Percentiles rank a stretch among this genome's conserved stretches.
These are phyloP conservation scores for Sphagnum tenellum DNA, from an alignment of 225 moss, liverwort and hornwort species.

Conservation along the genomic window DNA sequence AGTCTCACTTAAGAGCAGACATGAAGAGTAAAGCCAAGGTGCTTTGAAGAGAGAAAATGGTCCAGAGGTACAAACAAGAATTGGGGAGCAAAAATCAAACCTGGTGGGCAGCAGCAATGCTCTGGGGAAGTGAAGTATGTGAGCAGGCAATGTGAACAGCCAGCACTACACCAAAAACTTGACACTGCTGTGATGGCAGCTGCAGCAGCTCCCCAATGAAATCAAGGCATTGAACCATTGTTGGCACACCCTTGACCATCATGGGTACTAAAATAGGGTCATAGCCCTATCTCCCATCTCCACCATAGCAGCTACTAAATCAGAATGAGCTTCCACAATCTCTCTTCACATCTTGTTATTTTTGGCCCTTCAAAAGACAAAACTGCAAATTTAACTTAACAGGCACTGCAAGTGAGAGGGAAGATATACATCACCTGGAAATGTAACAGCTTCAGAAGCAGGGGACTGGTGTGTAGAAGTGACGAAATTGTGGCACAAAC, in stretches of 20 bases:
- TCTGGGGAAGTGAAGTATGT: conserved; percentile 75
- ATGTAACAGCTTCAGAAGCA: conserved; percentile 85
- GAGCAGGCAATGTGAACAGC: conserved; percentile 63
- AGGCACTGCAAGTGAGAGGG: too few relatives aligned
- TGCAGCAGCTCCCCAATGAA: conserved; percentile 84
- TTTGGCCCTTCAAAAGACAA: too few relatives aligned
- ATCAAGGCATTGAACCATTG: conserved; percentile 86
- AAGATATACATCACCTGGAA: conserved; percentile 54
- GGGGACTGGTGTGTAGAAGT: conserved; percentile 61
- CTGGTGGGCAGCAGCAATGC: conserved; percentile 78
- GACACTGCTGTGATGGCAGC: conserved; percentile 75
- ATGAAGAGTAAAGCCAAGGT: too few relatives aligned
- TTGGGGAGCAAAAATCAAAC: conserved; percentile 15
- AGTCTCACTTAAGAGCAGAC: too few relatives aligned
- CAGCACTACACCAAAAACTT: conserved; percentile 72
- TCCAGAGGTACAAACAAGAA: background rate
- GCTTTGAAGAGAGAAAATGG: background rate
- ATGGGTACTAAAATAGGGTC: conserved; percentile 74
- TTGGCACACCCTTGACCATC: conserved; percentile 94
- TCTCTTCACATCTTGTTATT: too few relatives aligned
- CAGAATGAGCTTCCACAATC: too few relatives aligned
- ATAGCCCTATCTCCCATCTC: conserved; percentile 56
- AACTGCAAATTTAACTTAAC: too few relatives aligned
- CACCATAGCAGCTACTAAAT: background rate
- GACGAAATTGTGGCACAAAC: conserved; percentile 74